A percentile compares a stretch with the other conserved stretches of the same genome.
phyloP scores from a whole-genome alignment of 176 grass and related monocot genomes.

The Alopecurus myosuroides region DNA sequence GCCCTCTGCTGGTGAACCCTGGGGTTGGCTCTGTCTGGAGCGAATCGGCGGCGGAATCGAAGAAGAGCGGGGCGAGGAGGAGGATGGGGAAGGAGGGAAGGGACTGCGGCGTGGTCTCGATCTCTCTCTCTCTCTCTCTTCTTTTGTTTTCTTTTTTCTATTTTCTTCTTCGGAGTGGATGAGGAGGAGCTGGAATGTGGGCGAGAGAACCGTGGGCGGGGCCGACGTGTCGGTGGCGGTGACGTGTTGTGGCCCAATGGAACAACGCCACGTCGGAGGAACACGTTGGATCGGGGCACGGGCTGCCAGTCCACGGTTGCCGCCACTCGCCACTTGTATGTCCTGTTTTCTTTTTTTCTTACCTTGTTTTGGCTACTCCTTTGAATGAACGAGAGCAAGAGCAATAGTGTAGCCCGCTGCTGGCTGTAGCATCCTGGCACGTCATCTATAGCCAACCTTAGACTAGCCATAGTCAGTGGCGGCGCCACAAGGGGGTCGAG shows the following conservation, averaged over 20 bases:
- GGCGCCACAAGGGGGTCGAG: too few relatives aligned
- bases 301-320: background rate
- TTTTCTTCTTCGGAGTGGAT: background rate
- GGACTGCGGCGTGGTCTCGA: slow-evolving; percentile 14
- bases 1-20: background rate
- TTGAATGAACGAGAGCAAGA: too few relatives aligned
- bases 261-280: background rate
- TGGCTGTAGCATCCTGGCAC: too few relatives aligned
- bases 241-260: slow-evolving; percentile 23
- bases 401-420: too few relatives aligned
- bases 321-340: background rate
- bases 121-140: background rate
- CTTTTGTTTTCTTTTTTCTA: background rate
- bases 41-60: slow-evolving; percentile 16
- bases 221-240: background rate
- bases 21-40: background rate
- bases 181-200: slow-evolving; percentile 14
- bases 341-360: too few relatives aligned
- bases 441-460: too few relatives aligned
- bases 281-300: background rate
- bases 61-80: background rate
- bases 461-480: too few relatives aligned
- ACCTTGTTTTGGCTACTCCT: too few relatives aligned
- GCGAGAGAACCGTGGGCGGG: background rate
- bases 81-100: background rate